Percentiles rank a stretch among this genome's conserved stretches.
Conservation (phyloP, 2,329 filamentous ascomycete genomes). For the Aspergillus texensis region DNA sequence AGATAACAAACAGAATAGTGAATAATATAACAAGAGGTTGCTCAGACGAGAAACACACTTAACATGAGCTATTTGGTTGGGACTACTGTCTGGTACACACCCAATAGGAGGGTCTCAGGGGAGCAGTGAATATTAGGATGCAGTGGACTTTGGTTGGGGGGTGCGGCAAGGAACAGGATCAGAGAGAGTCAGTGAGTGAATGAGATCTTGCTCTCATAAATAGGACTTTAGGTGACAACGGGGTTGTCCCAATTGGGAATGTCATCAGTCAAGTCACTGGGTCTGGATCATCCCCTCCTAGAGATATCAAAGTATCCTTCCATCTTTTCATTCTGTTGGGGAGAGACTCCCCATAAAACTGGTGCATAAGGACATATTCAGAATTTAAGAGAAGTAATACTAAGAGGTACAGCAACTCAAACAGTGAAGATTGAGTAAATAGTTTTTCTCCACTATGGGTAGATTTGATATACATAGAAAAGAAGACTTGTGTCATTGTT, state of each 20-base stretch:
- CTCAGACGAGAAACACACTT: background rate
- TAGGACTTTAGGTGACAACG: background rate
- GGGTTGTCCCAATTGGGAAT: background rate
- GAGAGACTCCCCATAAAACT: background rate
- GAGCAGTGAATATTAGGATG: background rate
- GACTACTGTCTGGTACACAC: background rate
- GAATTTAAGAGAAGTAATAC: background rate
- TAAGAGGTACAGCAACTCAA: background rate
- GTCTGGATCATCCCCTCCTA: background rate
- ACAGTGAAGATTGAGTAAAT: background rate
- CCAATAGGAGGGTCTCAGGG: background rate
- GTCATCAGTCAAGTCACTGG: background rate
- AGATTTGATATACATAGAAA: background rate
- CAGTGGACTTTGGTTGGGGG: background rate
- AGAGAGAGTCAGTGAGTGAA: background rate
- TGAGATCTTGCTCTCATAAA: background rate
- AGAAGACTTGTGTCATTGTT: background rate
- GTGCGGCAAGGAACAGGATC: background rate
- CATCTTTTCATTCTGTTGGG: background rate
- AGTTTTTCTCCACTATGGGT: background rate
- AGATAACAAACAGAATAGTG: background rate
- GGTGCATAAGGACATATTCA: background rate
- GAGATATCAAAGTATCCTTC: background rate
- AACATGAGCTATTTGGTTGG: background rate
- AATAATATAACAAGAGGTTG: background rate